A percentile compares a stretch with the other conserved stretches of the same genome.
These are phyloP conservation scores for Globisporangium ultimum DNA, from an alignment of 352 stramenopile species.

Conservation along the genomic window DNA sequence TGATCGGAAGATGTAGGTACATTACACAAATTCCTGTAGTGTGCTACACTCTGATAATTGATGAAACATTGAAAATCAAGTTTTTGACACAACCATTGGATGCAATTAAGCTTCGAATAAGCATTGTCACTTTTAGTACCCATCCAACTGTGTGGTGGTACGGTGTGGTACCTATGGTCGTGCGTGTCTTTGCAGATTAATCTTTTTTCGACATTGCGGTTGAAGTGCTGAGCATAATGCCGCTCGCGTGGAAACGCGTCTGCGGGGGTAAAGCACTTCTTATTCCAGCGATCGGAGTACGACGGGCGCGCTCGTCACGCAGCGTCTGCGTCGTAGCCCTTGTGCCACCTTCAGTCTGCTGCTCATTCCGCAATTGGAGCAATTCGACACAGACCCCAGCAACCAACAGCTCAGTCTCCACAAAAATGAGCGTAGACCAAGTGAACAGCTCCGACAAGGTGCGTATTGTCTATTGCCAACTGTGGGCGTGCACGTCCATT, in stretches of 20 bases:
- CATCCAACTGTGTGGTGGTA: too few relatives aligned
- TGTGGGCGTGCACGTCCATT: background rate
- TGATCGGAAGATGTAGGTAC: too few relatives aligned
- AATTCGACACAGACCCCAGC: background rate
- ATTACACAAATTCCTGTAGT: too few relatives aligned
- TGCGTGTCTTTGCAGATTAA: constrained; percentile 7
- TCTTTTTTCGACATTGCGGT: constrained; percentile 4
- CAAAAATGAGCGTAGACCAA: constrained; percentile 6
- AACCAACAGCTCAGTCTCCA: background rate
- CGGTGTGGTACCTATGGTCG: background rate
- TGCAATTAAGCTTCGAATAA: too few relatives aligned
- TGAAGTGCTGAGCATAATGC: constrained; percentile 1
- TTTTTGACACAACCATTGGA: too few relatives aligned
- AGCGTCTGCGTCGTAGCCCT: too few relatives aligned
- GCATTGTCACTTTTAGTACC: too few relatives aligned
- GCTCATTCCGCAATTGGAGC: constrained; percentile 5
- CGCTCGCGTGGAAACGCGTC: constrained; percentile 4
- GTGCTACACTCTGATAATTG: too few relatives aligned
- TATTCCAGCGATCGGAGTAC: background rate
- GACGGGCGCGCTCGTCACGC: too few relatives aligned
- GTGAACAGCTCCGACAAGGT: constrained; percentile 6
- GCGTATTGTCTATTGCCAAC: background rate
- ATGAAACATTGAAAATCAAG: too few relatives aligned
- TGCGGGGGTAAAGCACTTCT: too few relatives aligned
- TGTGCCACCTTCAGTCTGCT: too few relatives aligned